These are phyloP conservation scores for Trifolium fragiferum DNA, from an alignment of 306 rosid genomes.

Conservation along the genomic window DNA sequence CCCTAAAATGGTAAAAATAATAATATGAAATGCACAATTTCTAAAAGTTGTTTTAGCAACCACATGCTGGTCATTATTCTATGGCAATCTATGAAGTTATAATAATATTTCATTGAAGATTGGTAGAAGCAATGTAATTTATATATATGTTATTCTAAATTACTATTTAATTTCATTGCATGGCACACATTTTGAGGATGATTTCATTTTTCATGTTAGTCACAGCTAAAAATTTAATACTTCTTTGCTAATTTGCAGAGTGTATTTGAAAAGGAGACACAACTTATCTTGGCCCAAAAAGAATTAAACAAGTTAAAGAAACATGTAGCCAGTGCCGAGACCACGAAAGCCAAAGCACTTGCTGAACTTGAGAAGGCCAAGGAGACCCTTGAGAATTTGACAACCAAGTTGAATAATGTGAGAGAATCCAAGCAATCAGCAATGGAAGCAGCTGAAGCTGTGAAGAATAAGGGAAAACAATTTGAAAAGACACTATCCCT, in stretches of 20 bases:
- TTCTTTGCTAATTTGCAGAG: constrained; percentile 47
- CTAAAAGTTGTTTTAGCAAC: background rate
- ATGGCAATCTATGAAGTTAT: background rate
- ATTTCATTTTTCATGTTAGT: constrained; percentile 28
- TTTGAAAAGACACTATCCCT: constrained; percentile 52
- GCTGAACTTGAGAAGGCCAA: constrained; percentile 73
- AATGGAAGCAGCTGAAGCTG: constrained; percentile 58
- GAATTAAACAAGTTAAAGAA: constrained; percentile 62
- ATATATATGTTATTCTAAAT: too few species aligned
- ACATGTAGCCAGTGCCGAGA: constrained; percentile 52
- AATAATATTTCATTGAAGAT: too few species aligned
- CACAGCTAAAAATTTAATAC: constrained; percentile 17
- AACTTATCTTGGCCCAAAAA: constrained; percentile 67
- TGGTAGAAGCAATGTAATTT: too few species aligned
- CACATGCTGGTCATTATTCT: background rate
- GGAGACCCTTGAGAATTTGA: constrained; percentile 57
- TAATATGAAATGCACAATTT: background rate
- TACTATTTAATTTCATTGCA: constrained; percentile 6
- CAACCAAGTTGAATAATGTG: constrained; percentile 53
- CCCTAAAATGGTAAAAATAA: background rate
- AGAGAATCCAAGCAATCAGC: constrained; percentile 65
- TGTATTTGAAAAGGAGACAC: constrained; percentile 77
- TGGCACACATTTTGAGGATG: background rate
- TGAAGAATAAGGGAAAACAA: constrained; percentile 52
- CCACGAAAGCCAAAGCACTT: constrained; percentile 55